These are phyloP conservation scores for Glebionis coronaria DNA, from an alignment of 129 eudicot genomes.

Conservation along the genomic window DNA sequence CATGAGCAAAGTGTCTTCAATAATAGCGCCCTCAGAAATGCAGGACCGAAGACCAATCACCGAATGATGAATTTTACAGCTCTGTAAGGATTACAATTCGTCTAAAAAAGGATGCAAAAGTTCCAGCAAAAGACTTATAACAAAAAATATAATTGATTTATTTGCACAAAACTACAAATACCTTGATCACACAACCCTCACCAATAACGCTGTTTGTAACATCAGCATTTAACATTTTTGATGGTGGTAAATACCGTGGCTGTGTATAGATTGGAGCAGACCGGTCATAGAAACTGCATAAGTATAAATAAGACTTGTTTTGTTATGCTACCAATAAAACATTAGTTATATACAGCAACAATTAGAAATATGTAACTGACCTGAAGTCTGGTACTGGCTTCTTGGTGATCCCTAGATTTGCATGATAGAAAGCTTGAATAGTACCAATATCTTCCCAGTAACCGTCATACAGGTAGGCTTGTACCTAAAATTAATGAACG, in stretches of 20 bases:
- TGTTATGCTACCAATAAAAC: neutral
- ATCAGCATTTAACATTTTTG: conserved; percentile 94
- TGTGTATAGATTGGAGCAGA: conserved; percentile 92
- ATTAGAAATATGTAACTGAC: conserved; percentile 20
- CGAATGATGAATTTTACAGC: conserved; percentile 90
- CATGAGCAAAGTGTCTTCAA: conserved; percentile 85
- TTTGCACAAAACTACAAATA: neutral
- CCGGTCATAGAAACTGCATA: conserved; percentile 85
- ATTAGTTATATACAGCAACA: conserved; percentile 1
- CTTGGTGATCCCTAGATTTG: conserved; percentile 69
- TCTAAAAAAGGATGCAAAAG: neutral
- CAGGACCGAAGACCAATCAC: conserved; percentile 93
- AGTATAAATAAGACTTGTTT: neutral
- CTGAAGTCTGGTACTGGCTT: conserved; percentile 75
- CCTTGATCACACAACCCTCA: conserved; percentile 96
- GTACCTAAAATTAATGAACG: conserved; percentile 26
- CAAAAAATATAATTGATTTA: neutral
- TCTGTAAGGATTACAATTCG: conserved; percentile 37
- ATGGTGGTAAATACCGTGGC: conserved; percentile 92
- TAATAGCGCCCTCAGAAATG: conserved; percentile 87
- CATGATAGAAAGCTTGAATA: conserved; percentile 73
- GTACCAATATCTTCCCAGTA: conserved; percentile 93
- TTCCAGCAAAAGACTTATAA: neutral
- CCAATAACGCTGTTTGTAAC: conserved; percentile 90
- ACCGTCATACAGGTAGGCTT: conserved; percentile 72